phyloP scores from a whole-genome alignment of 257 asterid genomes.

The Nicotiana otophora region DNA sequence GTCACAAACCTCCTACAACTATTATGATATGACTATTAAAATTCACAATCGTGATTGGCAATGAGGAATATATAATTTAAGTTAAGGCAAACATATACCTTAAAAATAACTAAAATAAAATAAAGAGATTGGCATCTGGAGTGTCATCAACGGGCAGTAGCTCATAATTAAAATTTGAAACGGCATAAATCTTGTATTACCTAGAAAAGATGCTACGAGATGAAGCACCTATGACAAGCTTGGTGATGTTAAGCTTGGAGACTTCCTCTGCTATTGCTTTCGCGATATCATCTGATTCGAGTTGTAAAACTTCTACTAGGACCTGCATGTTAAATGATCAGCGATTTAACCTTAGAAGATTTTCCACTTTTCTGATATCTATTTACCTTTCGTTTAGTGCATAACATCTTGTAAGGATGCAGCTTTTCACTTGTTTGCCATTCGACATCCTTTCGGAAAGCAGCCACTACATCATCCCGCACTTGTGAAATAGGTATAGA shows the following conservation, averaged over 20 bases:
- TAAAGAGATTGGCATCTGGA: neutral
- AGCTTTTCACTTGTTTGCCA: conserved; percentile 62
- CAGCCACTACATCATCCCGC: conserved; percentile 69
- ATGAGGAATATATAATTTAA: neutral
- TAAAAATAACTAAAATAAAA: neutral
- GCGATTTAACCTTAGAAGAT: neutral
- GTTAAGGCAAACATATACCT: neutral
- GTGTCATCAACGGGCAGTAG: neutral
- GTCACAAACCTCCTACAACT: neutral
- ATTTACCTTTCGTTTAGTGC: conserved; percentile 46
- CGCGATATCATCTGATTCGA: conserved; percentile 72
- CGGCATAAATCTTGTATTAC: conserved; percentile 21
- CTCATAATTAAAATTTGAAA: neutral
- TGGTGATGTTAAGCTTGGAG: conserved; percentile 31
- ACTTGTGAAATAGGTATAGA: conserved; percentile 62
- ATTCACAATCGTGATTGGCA: no score
- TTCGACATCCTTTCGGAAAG: conserved; percentile 62
- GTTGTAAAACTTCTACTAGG: conserved; percentile 56
- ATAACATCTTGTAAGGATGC: conserved; percentile 63
- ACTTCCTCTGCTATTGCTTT: conserved; percentile 44
- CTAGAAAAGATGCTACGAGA: conserved; percentile 67
- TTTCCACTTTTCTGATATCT: conserved; percentile 23
- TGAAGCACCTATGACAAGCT: conserved; percentile 74
- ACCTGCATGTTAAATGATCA: conserved; percentile 40
- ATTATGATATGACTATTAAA: no score